phyloP scores from a whole-genome alignment of 2,329 filamentous ascomycete species.

The Alternaria brassicicola region DNA sequence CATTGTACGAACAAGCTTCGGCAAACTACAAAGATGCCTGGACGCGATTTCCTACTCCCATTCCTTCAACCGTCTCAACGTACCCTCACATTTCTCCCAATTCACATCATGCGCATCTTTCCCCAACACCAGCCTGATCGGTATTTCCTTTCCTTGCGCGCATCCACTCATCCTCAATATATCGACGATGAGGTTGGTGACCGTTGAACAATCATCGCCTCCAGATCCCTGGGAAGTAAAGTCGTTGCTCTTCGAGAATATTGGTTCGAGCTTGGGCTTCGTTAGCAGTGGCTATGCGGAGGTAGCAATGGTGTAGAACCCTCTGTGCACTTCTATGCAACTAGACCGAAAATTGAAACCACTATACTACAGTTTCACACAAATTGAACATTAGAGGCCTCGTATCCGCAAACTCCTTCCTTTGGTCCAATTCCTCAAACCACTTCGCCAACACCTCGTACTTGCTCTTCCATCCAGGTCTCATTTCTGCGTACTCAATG shows the following conservation, averaged over 20 bases:
- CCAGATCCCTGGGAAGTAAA: conserved; percentile 25
- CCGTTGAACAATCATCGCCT: conserved; percentile 29
- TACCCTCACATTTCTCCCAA: conserved; percentile 28
- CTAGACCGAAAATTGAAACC: not conserved
- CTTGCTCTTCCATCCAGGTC: conserved; percentile 14
- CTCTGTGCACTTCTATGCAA: conserved; percentile 32
- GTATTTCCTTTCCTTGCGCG: conserved; percentile 58
- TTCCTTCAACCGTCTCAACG: conserved; percentile 33
- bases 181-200: conserved; percentile 56
- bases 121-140: conserved; percentile 62
- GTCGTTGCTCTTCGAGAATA: conserved; percentile 23
- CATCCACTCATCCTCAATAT: conserved; percentile 59
- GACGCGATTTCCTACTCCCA: conserved; percentile 34
- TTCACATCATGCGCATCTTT: conserved; percentile 11
- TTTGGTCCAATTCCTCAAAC: conserved; percentile 15
- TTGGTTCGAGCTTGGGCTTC: conserved; percentile 34
- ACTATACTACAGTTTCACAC: conserved; percentile 19
- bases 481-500: conserved; percentile 15
- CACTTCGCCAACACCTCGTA: conserved; percentile 17
- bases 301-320: conserved; percentile 23
- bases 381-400: conserved; percentile 27
- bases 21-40: too few species aligned
- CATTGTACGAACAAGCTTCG: not conserved
- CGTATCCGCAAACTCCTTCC: conserved; percentile 23
- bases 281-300: conserved; percentile 35